Conservation (phyloP, 208 protist genomes). For the Trypanosoma congolense region DNA sequence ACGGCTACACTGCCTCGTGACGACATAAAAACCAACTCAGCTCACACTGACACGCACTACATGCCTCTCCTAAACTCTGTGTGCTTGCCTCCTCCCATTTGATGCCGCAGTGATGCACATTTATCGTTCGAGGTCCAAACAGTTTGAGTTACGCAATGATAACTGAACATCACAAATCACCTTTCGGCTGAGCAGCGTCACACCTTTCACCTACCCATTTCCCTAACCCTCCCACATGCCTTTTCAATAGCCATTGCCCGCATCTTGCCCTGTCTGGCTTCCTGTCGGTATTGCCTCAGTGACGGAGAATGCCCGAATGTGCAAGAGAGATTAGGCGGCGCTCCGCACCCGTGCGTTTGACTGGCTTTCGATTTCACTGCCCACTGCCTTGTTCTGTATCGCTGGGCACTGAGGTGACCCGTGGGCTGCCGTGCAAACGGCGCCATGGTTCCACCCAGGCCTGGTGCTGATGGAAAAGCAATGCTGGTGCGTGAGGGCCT, state of each 20-base stretch:
- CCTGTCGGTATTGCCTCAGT: not conserved
- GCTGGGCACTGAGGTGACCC: too few species aligned
- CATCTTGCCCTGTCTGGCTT: slow-evolving; percentile 6
- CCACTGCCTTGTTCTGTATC: too few species aligned
- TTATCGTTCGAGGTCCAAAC: slow-evolving; percentile 5
- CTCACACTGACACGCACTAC: not conserved
- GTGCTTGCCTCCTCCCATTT: not conserved
- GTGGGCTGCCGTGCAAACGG: too few species aligned
- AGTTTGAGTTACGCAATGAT: slow-evolving; percentile 5
- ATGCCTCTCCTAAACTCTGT: not conserved
- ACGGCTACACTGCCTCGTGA: not conserved
- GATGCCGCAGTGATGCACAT: not conserved
- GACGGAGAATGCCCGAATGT: not conserved
- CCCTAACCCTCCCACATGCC: not conserved
- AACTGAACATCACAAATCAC: slow-evolving; percentile 6
- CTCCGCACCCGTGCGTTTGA: not conserved
- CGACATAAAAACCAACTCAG: slow-evolving; percentile 3
- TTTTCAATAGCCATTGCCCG: not conserved
- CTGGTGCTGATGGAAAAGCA: slow-evolving; percentile 3
- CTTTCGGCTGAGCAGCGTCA: slow-evolving; percentile 3
- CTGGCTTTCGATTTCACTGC: too few species aligned
- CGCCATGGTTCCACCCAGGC: too few species aligned
- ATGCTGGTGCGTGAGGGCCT: not conserved
- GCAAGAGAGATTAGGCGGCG: not conserved
- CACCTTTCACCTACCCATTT: not conserved